Conservation (phyloP, 2,329 filamentous ascomycete species). For the Penicillium sp. region DNA sequence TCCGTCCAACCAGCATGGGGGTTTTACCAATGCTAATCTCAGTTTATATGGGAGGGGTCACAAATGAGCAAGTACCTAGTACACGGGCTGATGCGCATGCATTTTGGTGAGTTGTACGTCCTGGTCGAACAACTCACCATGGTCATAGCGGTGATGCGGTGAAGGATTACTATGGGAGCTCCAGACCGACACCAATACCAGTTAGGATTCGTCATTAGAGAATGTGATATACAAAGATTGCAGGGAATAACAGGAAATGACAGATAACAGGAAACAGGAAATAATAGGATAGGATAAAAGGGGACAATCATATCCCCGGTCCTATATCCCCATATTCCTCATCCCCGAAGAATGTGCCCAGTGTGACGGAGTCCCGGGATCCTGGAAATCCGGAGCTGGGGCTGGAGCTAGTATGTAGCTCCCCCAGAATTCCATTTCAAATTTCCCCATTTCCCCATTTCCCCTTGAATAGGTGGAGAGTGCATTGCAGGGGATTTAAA, state of each 20-base stretch:
- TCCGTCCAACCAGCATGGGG: background rate
- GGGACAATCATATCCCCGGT: background rate
- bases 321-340: background rate
- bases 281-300: background rate
- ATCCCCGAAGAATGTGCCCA: background rate
- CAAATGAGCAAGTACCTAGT: background rate
- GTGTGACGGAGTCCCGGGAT: slow-evolving; percentile 5
- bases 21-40: background rate
- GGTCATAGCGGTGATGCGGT: background rate
- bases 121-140: background rate
- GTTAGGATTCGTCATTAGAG: background rate
- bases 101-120: background rate
- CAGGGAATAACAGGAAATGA: background rate
- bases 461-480: background rate
- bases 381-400: slow-evolving; percentile 11
- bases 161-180: background rate
- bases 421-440: slow-evolving; percentile 6
- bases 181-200: background rate
- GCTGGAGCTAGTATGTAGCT: background rate
- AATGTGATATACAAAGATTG: background rate
- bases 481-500: slow-evolving; percentile 9
- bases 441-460: background rate
- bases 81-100: slow-evolving; percentile 2
- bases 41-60: background rate
- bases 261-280: background rate